phyloP scores from a whole-genome alignment of 352 stramenopile genomes.

The Phytophthora ramorum region DNA sequence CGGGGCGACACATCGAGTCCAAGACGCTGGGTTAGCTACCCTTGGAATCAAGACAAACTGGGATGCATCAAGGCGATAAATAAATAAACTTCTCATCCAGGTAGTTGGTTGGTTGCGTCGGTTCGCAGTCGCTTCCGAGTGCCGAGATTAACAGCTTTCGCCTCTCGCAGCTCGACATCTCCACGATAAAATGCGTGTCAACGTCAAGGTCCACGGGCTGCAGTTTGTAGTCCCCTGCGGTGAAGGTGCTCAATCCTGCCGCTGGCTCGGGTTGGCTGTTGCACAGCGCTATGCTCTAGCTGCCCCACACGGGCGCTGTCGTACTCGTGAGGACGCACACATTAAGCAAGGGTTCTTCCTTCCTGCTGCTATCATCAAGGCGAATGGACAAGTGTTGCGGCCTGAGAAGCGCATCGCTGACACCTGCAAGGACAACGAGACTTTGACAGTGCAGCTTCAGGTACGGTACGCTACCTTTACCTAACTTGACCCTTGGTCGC shows the following conservation, averaged over 20 bases:
- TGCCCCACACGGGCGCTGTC: constrained; percentile 69
- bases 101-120: constrained; percentile 16
- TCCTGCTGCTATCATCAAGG: constrained; percentile 59
- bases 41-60: neutral
- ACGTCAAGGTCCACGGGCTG: constrained; percentile 72
- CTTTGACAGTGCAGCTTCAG: constrained; percentile 69
- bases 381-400: constrained; percentile 49
- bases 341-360: constrained; percentile 85
- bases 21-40: constrained; percentile 56
- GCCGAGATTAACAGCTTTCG: neutral
- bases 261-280: constrained; percentile 85
- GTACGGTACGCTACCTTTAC: constrained; percentile 28
- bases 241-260: constrained; percentile 77
- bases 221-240: constrained; percentile 81
- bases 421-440: constrained; percentile 78
- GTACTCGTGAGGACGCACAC: constrained; percentile 79
- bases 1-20: constrained; percentile 74
- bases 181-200: constrained; percentile 56
- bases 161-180: neutral
- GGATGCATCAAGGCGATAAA: constrained; percentile 21
- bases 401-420: constrained; percentile 68
- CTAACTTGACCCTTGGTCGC: neutral
- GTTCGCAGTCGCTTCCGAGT: constrained; percentile 2
- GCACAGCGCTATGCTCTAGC: constrained; percentile 79
- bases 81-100: constrained; percentile 17